These are phyloP conservation scores for Metarhizium guizhouense DNA, from an alignment of 2,329 filamentous ascomycete genomes.

Conservation along the genomic window DNA sequence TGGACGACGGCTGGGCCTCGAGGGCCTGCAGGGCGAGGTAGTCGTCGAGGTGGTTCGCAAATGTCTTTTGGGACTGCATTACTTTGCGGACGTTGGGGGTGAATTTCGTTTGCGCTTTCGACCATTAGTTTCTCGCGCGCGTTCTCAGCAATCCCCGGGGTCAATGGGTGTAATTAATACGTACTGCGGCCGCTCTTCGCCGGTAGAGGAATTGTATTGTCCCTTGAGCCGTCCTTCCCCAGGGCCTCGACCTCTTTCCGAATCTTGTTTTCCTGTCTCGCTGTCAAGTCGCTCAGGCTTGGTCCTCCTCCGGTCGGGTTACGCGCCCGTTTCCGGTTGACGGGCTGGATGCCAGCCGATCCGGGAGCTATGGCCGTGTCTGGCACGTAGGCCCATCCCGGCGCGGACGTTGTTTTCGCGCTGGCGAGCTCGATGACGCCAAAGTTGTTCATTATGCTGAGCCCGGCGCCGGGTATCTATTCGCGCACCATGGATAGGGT, in stretches of 20 bases:
- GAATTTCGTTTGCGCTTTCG: conserved; percentile 43
- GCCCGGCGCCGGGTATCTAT: neutral
- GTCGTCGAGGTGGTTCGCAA: conserved; percentile 74
- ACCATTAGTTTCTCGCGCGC: neutral
- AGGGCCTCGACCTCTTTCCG: conserved; percentile 75
- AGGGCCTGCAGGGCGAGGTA: conserved; percentile 56
- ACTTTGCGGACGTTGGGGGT: conserved; percentile 68
- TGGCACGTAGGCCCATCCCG: conserved; percentile 88
- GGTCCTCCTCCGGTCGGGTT: conserved; percentile 38
- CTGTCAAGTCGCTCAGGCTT: conserved; percentile 58
- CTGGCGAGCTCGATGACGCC: conserved; percentile 78
- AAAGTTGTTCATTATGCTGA: conserved; percentile 49
- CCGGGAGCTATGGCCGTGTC: conserved; percentile 53
- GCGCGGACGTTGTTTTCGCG: conserved; percentile 58
- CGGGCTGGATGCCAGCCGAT: conserved; percentile 40
- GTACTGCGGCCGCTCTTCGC: conserved; percentile 38
- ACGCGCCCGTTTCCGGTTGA: conserved; percentile 64
- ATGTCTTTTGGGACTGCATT: conserved; percentile 72
- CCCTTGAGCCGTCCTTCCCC: conserved; percentile 68
- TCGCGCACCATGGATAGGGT: neutral
- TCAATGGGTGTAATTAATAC: conserved; percentile 4
- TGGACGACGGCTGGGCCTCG: conserved; percentile 23
- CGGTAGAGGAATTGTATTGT: conserved; percentile 63
- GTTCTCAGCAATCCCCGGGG: no score
- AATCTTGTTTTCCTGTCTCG: conserved; percentile 75